These are phyloP conservation scores for Talaromyces sp. DNA, from an alignment of 2,329 filamentous ascomycete species.

Conservation along the genomic window DNA sequence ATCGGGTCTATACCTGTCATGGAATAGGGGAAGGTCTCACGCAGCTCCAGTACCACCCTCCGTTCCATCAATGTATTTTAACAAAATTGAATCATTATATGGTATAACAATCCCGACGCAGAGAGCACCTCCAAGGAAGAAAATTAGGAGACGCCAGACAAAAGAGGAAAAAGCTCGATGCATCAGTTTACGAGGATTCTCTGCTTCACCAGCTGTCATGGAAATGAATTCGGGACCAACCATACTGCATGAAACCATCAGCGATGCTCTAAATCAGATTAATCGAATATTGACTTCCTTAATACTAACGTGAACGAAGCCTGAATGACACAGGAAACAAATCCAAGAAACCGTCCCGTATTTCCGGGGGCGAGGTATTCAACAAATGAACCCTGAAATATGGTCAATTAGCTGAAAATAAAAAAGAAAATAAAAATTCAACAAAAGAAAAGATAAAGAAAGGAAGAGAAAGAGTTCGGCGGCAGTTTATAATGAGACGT, in stretches of 20 bases:
- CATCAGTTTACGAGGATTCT: conserved; percentile 71
- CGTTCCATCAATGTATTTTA: conserved; percentile 56
- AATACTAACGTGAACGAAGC: no score
- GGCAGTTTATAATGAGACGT: no score
- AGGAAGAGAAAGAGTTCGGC: no score
- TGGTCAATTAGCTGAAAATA: no score
- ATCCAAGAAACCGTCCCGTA: conserved; percentile 55
- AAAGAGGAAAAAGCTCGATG: conserved; percentile 73
- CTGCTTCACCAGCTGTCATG: conserved; percentile 65
- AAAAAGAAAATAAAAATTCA: no score
- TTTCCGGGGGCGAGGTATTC: conserved; percentile 63
- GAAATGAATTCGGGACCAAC: conserved; percentile 67
- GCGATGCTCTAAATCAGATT: no score
- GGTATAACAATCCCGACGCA: conserved; percentile 70
- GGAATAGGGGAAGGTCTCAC: no score
- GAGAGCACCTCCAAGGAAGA: conserved; percentile 72
- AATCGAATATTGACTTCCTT: no score
- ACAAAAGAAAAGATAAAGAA: no score
- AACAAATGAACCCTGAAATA: conserved; percentile 68
- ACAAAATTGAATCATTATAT: conserved; percentile 64
- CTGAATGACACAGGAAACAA: conserved; percentile 72
- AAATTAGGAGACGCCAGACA: conserved; percentile 73
- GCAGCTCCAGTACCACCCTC: conserved; percentile 60
- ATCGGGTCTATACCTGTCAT: no score
- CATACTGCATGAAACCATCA: no score